Conservation (phyloP, 208 protist species). For the Lotmaria passim region DNA sequence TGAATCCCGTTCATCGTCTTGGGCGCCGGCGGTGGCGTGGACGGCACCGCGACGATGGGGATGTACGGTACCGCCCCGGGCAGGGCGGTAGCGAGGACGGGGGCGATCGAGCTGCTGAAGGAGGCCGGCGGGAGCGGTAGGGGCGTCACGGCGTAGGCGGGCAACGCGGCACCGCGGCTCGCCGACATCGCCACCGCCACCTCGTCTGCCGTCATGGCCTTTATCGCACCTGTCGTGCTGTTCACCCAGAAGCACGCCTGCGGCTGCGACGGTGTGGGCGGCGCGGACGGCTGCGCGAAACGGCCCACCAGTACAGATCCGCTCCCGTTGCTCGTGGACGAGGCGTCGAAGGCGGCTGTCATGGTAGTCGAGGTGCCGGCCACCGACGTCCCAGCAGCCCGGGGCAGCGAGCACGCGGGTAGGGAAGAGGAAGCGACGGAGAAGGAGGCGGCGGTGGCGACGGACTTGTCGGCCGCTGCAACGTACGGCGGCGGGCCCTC, state of each 20-base stretch:
- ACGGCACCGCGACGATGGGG: neutral
- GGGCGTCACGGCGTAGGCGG: slow-evolving; percentile 10
- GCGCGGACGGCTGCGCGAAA: neutral
- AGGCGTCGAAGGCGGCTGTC: neutral
- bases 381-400: neutral
- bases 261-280: neutral
- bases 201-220: slow-evolving; percentile 11
- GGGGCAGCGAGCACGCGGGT: neutral
- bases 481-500: slow-evolving; percentile 11
- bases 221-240: neutral
- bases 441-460: neutral
- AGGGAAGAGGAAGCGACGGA: neutral
- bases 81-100: slow-evolving; percentile 9
- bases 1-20: slow-evolving; percentile 44
- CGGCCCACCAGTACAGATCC: neutral
- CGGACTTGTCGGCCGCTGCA: neutral
- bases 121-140: slow-evolving; percentile 2
- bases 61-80: slow-evolving; percentile 2
- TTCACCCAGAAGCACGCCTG: slow-evolving; percentile 18
- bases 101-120: neutral
- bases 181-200: neutral
- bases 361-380: neutral
- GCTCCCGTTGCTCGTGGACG: slow-evolving; percentile 11
- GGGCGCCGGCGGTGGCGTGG: neutral
- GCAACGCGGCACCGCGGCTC: neutral